These are phyloP conservation scores for Ogataea polymorpha DNA, from an alignment of 805 yeast genomes.

Conservation along the genomic window DNA sequence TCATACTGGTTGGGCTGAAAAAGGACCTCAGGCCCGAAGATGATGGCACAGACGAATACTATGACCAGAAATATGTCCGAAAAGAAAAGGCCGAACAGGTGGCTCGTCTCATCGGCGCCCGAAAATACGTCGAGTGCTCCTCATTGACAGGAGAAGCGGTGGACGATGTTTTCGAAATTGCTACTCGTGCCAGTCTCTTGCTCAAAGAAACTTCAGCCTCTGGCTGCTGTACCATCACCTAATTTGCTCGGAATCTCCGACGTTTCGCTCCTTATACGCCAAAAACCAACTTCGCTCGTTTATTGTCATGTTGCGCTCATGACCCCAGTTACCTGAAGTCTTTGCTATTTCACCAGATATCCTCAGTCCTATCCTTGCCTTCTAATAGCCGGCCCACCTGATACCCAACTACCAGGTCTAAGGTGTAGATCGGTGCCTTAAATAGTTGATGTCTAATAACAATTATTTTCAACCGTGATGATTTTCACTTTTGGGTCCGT, in stretches of 20 bases:
- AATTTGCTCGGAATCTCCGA: slow-evolving; percentile 4
- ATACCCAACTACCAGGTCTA: background rate
- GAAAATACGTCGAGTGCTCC: slow-evolving; percentile 80
- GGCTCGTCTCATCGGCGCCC: slow-evolving; percentile 79
- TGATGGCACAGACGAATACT: slow-evolving; percentile 32
- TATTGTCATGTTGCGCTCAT: background rate
- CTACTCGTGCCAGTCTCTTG: slow-evolving; percentile 78
- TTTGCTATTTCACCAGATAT: background rate
- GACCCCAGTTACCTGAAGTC: background rate
- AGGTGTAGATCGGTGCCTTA: slow-evolving; percentile 4
- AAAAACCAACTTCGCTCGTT: background rate
- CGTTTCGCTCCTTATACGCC: slow-evolving; percentile 5
- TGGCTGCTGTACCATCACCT: slow-evolving; percentile 40
- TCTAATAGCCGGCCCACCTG: background rate
- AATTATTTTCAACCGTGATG: background rate
- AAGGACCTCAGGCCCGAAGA: slow-evolving; percentile 62
- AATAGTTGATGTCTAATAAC: slow-evolving; percentile 7
- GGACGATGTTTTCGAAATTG: slow-evolving; percentile 88
- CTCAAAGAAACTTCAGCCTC: slow-evolving; percentile 45
- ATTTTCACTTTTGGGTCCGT: background rate
- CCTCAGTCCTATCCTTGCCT: background rate
- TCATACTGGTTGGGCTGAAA: slow-evolving; percentile 77
- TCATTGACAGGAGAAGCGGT: slow-evolving; percentile 94
- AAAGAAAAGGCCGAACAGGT: slow-evolving; percentile 60
- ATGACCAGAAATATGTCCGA: slow-evolving; percentile 47